Evolutionary conservation across 78 protist genomes (phyloP).

Genomic region (Dictyostelium firmibasis): DNA sequence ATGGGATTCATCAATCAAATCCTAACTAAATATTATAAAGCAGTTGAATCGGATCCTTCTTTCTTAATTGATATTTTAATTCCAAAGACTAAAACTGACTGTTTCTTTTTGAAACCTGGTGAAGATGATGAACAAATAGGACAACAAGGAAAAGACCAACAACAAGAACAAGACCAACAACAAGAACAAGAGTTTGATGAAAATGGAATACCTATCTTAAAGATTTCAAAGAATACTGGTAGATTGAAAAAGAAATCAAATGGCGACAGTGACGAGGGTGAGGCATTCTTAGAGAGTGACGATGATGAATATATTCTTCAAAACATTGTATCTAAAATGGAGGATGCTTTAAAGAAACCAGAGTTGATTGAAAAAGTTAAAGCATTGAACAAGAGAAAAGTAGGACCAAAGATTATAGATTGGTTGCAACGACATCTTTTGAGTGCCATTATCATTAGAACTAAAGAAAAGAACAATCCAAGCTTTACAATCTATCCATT

Average conservation of each 20-base stretch:
- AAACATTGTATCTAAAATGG: not conserved
- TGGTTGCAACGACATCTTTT: conserved; percentile 4
- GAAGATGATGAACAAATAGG: not conserved
- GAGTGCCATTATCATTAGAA: not conserved
- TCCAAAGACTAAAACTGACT: conserved; percentile 5
- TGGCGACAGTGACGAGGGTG: not conserved
- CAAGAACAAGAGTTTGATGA: not conserved
- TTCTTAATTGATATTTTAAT: not conserved
- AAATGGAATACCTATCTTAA: not conserved
- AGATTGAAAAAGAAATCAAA: not conserved
- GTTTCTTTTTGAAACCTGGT: not conserved
- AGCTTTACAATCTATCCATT: not conserved
- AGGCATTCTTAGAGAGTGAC: not conserved
- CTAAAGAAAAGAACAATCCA: not conserved
- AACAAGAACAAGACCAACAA: not conserved
- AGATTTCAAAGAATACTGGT: not conserved
- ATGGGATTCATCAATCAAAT: not conserved
- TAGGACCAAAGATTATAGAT: not conserved
- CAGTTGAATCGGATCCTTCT: not conserved
- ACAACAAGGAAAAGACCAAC: not conserved
- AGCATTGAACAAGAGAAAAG: not conserved
- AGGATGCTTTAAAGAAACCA: not conserved
- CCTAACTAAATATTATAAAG: not conserved
- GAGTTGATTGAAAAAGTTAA: not conserved
- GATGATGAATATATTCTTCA: not conserved